Conservation (phyloP, 2,329 filamentous ascomycete species). For the Aspergillus pseudoglaucus region DNA sequence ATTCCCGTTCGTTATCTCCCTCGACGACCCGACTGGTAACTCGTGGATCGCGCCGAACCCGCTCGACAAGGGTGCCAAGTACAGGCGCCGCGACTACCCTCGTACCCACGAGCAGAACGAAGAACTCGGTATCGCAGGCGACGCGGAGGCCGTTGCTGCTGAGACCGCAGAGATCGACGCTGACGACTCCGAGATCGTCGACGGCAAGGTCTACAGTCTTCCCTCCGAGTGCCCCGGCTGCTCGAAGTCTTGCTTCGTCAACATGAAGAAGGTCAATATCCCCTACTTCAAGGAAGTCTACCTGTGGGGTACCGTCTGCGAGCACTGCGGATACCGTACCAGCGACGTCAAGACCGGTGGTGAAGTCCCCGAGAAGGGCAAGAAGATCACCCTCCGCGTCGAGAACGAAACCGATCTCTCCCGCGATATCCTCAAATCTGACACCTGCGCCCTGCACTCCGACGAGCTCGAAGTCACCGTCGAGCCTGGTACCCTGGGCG, state of each 20-base stretch:
- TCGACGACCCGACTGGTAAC: constrained; percentile 92
- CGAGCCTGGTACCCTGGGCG: constrained; percentile 88
- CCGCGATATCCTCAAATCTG: constrained; percentile 91
- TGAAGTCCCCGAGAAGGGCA: constrained; percentile 78
- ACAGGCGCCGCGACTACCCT: constrained; percentile 75
- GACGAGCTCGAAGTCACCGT: constrained; percentile 81
- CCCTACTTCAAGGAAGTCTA: constrained; percentile 97
- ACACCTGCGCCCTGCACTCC: constrained; percentile 80
- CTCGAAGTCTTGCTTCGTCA: constrained; percentile 75
- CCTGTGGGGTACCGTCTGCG: constrained; percentile 89
- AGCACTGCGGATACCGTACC: constrained; percentile 84
- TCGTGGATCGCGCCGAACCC: constrained; percentile 90
- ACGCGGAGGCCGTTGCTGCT: constrained; percentile 24
- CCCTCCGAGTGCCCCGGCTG: constrained; percentile 89
- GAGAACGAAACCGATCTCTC: constrained; percentile 66
- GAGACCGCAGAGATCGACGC: constrained; percentile 47
- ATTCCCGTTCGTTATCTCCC: constrained; percentile 80
- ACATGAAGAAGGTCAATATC: constrained; percentile 99
- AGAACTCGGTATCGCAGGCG: constrained; percentile 63
- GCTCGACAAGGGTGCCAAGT: constrained; percentile 72
- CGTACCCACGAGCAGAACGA: constrained; percentile 83
- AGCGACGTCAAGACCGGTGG: constrained; percentile 98
- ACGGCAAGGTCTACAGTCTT: constrained; percentile 89
- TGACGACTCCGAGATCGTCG: constrained; percentile 73
- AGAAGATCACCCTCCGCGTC: constrained; percentile 72